Base-by-base conservation (phyloP, 2,329 filamentous ascomycete species). In the Ophiosphaerella narmari region DNA sequence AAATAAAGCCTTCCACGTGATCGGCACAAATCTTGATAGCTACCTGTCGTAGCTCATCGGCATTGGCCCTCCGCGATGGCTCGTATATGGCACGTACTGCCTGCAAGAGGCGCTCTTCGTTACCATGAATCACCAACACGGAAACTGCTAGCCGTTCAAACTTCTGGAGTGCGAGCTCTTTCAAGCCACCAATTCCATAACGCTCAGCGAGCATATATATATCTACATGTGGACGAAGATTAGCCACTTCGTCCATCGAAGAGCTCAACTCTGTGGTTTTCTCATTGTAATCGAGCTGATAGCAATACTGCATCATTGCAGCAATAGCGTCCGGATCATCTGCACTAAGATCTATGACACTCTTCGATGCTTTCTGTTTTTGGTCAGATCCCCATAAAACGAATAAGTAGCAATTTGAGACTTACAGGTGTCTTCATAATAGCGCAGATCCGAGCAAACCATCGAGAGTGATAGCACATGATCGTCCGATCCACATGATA, bases 231-330 rank as follows among this genome's bases (percentile, higher is more conserved):
- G 61, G 62, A 32, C 52, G 51, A 4, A 68, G 50, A 9, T 66
- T 57, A 16, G 58, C 54, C 5, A 61, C 57, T 14, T 59, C 58
- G 32, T 65, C 61, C 21, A 60, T 57, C 12, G 51, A 47, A 9
- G 50, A 39, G 34, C 60, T 62, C 1, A 57, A 42, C 26, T 56
- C 53, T n/a, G 59, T 16, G 16, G 62, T 48, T 16, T 55, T 60
- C 37, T 70, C 66, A 41, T 44, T 58, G 35, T 71, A 68, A 39
- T 69, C 64, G 21, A 69, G 50, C 21, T 66, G 62, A 35, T 70
- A 71, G 43, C 60, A 66, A 40, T 68, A 70, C 39, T 68, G 65
- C 46, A 71, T 63, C 68, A 71, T 69, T 5, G 67, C 66, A 7
- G 67, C 60, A 9, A 71, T 65, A 33, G 66, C 63, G 32, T 56